Percentiles rank a stretch among this genome's conserved stretches.
Evolutionary conservation across 2,329 filamentous ascomycete species (phyloP).

Genomic region (Sordariomycetes sp.): DNA sequence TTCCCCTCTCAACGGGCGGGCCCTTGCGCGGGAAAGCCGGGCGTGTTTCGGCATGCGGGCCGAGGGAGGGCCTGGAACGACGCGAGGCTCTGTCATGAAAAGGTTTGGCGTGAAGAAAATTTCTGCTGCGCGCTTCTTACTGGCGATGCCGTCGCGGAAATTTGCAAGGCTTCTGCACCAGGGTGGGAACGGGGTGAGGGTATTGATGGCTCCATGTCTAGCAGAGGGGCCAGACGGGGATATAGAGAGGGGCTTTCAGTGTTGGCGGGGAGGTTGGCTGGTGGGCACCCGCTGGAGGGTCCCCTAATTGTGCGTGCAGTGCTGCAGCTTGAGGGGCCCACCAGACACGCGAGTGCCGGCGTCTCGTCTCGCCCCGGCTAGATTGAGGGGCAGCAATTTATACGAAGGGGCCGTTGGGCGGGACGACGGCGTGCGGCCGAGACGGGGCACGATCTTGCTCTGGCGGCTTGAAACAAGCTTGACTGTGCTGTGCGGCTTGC

Average conservation of each 20-base stretch:
- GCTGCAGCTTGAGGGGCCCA: no score
- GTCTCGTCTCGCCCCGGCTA: neutral
- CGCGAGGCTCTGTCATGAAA: neutral
- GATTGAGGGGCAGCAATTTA: neutral
- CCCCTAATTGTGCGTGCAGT: no score
- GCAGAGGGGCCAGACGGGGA: neutral
- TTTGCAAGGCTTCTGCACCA: neutral
- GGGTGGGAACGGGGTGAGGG: neutral
- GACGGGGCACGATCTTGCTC: neutral
- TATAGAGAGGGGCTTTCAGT: no score
- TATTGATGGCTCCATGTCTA: no score
- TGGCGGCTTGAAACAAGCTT: neutral
- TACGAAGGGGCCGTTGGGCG: neutral
- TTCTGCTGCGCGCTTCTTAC: neutral
- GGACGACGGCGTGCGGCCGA: neutral
- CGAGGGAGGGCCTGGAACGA: no score
- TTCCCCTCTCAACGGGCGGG: no score
- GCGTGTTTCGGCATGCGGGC: no score
- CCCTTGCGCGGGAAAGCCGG: no score
- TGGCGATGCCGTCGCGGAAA: neutral
- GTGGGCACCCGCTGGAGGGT: neutral
- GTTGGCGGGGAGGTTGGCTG: neutral
- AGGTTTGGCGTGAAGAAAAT: neutral
- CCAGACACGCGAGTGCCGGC: neutral
- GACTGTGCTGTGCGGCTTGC: neutral